A percentile compares a stretch with the other conserved stretches of the same genome.
These are phyloP conservation scores for Solanum aculeatissimum DNA, from an alignment of 305 asterid species.

Conservation along the genomic window DNA sequence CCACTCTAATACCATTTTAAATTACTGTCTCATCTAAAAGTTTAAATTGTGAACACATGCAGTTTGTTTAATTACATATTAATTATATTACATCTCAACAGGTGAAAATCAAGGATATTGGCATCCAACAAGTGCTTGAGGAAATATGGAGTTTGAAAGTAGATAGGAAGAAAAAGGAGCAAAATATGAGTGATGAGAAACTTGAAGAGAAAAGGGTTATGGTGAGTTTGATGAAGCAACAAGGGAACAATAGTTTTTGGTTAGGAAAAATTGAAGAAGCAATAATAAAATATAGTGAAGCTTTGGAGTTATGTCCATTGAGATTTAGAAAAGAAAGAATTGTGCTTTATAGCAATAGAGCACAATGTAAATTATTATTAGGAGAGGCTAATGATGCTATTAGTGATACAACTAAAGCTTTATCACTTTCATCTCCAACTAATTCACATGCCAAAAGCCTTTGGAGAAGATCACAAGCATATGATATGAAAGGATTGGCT, in stretches of 20 bases:
- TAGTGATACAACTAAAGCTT: slow-evolving; percentile 73
- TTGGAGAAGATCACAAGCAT: slow-evolving; percentile 76
- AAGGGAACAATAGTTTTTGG: slow-evolving; percentile 35
- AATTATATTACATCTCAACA: background rate
- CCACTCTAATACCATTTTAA: background rate
- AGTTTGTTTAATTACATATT: background rate
- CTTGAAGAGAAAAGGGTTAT: slow-evolving; percentile 26
- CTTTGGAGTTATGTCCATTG: slow-evolving; percentile 50
- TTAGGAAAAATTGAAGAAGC: slow-evolving; percentile 55
- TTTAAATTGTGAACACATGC: background rate
- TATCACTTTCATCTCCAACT: slow-evolving; percentile 55
- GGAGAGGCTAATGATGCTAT: slow-evolving; percentile 45
- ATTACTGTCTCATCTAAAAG: background rate
- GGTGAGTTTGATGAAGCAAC: slow-evolving; percentile 31
- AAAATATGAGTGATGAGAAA: slow-evolving; percentile 26
- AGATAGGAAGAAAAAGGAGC: slow-evolving; percentile 31
- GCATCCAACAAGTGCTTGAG: slow-evolving; percentile 18
- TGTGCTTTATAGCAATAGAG: slow-evolving; percentile 48
- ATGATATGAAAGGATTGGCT: slow-evolving; percentile 72
- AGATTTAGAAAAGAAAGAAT: slow-evolving; percentile 46
- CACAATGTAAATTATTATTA: slow-evolving; percentile 40
- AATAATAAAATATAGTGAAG: slow-evolving; percentile 35
- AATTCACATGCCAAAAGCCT: slow-evolving; percentile 59
- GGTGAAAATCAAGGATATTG: slow-evolving; percentile 14
- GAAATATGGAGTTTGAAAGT: slow-evolving; percentile 35